These are phyloP conservation scores for Starmerella etchellsii DNA, from an alignment of 805 yeast genomes.

Conservation along the genomic window DNA sequence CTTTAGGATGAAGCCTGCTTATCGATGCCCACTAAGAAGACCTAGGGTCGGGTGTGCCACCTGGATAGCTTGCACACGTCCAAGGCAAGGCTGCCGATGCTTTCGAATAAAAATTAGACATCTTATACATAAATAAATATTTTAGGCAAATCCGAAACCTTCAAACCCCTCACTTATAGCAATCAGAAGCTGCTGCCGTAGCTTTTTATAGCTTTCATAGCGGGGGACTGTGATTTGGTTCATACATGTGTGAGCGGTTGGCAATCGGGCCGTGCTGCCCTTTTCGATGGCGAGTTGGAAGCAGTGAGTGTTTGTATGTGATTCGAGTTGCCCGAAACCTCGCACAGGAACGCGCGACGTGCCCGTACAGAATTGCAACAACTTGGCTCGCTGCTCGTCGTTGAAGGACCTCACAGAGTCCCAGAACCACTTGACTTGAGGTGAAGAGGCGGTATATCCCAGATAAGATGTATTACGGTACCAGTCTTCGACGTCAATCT, in stretches of 20 bases:
- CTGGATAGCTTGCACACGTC: too few relatives aligned
- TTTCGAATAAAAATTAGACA: too few relatives aligned
- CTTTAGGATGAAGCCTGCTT: too few relatives aligned
- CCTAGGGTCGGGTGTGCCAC: too few relatives aligned
- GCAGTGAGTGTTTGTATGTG: constrained; percentile 73
- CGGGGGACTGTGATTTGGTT: constrained; percentile 91
- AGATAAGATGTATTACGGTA: constrained; percentile 65
- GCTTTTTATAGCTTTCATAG: constrained; percentile 74
- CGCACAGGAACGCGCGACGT: constrained; percentile 90
- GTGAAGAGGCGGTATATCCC: constrained; percentile 69
- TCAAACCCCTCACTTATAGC: constrained; percentile 93
- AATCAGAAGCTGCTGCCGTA: constrained; percentile 63
- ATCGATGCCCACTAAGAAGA: too few relatives aligned
- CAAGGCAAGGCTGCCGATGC: too few relatives aligned
- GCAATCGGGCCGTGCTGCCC: constrained; percentile 73
- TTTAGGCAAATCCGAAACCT: constrained; percentile 79
- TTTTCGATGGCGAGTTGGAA: constrained; percentile 84
- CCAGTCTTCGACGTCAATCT: constrained; percentile 95
- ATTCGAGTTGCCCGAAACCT: constrained; percentile 82
- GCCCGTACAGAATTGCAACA: constrained; percentile 92
- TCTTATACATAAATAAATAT: too few relatives aligned
- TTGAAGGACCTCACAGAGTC: constrained; percentile 91
- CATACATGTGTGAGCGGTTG: constrained; percentile 94
- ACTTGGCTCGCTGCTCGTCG: constrained; percentile 82
- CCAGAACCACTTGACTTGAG: constrained; percentile 96